Evolutionary conservation across 2,329 filamentous ascomycete genomes (phyloP), one percentile per base, ranked within the genome.

Genomic region (Pezicula rhizophila): DNA sequence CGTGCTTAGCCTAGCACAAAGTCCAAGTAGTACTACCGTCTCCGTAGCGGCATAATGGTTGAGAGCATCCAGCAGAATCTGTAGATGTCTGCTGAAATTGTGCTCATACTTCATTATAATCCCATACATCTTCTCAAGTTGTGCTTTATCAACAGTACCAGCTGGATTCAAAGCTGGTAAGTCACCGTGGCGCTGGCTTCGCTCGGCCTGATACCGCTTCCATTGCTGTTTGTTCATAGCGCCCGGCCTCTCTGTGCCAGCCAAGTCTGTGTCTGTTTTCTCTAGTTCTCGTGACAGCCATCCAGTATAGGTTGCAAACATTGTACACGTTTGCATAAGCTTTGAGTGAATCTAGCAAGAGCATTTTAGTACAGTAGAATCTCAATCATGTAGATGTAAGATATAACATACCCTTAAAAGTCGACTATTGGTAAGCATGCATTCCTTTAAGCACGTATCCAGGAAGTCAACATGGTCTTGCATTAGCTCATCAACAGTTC

Each of bases 41-140:
- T 99, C 93, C 0, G 93, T 97, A 0, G 93, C 93, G 2, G 93
- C 93, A 60, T 96, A 95, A 68, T 97, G 96, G 60, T 99, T 97
- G 54, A 99, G 76, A 52, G 89, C 92, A 65, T 97, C 93, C 34
- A 97, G 81, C 60, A 99, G 69, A 57, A 97, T 96, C 71, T 95
- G 91, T 60, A 99, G 70, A 68, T 97, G 92, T 42, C 90, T 76
- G 49, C 86, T 87, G 65, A 99, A 99, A 64, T 96, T 95, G 56
- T 85, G 83, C 67, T 99, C 93, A 73, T 95, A 97, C 69, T 92
- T 90, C 63, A 82, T 81, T 52, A 99, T 80, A 51, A 91, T 89
- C 56, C 96, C 91, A 53, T 89, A 86, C 47, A 97, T 69, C 48
- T 71, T 69, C 33, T 65, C 56, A 46, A 62, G 55, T 48, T 53